Base-by-base conservation (phyloP, 2,329 filamentous ascomycete species). In the Trichoderma atrobrunneum region DNA sequence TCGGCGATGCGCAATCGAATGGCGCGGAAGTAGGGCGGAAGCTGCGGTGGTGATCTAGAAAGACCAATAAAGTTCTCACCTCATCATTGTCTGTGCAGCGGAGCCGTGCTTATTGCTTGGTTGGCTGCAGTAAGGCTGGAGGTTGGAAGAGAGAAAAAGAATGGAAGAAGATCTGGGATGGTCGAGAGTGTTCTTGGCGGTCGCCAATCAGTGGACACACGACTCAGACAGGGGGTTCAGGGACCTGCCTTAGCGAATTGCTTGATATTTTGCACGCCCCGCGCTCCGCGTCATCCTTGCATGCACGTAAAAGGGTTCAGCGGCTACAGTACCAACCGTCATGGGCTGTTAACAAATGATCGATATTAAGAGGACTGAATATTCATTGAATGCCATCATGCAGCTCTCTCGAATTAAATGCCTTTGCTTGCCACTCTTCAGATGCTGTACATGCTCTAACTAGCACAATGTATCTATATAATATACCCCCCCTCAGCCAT, bases 211-310 rank as follows among this genome's bases (percentile, higher is more conserved):
- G n/a, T 62, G 21, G 59, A 36, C 21, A 21, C 39, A 34, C 26
- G 39, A 32, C 54, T 61, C 56, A 24, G 66, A 61, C 36, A 61
- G 66, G 64, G 66, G 66, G 18, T 69, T 34, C 26, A 32, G 36
- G 65, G 51, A 68, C 54, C 65, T 69, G 66, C 66, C 18, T 61
- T 69, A 60, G 66, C 56, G 66, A 69, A 61, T 48, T 69, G 66
- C 66, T 61, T 69, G 43, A n/a, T 61, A 43, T 48, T 34, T 69
- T 34, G 28, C 36, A 18, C 26, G 65, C 54, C 66, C 66, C 66
- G 54, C 65, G 65, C 30, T 68, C 32, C 34, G 66, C 36, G 56
- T 61, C 66, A 60, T 69, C 64, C 34, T 43, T 43, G 32, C 64
- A 30, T 57, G 48, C 28, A 18, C 16, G 30, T 11, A 59, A 32